Conservation (phyloP, 2,329 filamentous ascomycete species). For the Scytalidium sp. region DNA sequence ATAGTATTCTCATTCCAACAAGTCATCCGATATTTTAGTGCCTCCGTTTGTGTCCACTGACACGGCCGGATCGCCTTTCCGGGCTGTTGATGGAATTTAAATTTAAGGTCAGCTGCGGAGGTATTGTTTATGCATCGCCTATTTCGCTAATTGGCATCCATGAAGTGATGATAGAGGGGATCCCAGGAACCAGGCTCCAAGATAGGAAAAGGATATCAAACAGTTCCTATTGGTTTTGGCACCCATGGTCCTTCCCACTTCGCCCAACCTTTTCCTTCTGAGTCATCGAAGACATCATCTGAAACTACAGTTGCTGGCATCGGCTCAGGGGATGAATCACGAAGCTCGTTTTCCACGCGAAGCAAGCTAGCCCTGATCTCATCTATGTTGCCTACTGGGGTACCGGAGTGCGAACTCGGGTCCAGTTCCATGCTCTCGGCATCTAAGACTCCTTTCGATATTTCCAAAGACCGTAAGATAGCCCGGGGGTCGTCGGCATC, state of each 20-base stretch:
- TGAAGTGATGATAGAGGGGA: too few relatives aligned
- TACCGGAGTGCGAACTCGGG: not conserved
- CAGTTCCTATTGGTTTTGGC: constrained; percentile 55
- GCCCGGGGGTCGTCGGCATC: constrained; percentile 11
- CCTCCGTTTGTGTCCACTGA: too few relatives aligned
- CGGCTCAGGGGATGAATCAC: constrained; percentile 6
- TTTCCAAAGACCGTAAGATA: constrained; percentile 28
- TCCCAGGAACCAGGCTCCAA: too few relatives aligned
- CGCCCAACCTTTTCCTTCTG: constrained; percentile 41
- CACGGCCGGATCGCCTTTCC: too few relatives aligned
- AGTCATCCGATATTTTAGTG: too few relatives aligned
- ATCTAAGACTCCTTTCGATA: constrained; percentile 39
- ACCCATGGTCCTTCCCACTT: constrained; percentile 51
- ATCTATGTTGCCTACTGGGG: constrained; percentile 8
- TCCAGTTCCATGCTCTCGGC: constrained; percentile 9
- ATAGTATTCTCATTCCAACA: too few relatives aligned
- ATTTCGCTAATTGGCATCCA: too few relatives aligned
- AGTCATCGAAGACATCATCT: constrained; percentile 9
- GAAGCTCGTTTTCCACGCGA: constrained; percentile 17
- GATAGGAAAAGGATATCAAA: constrained; percentile 31
- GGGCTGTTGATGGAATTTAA: too few relatives aligned
- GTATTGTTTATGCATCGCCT: too few relatives aligned
- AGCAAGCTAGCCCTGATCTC: constrained; percentile 17
- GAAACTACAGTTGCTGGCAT: constrained; percentile 5
- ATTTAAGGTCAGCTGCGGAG: too few relatives aligned